Base-by-base conservation (phyloP, 1,284 basidiomycete genomes). In the Leccinum angustisporum region DNA sequence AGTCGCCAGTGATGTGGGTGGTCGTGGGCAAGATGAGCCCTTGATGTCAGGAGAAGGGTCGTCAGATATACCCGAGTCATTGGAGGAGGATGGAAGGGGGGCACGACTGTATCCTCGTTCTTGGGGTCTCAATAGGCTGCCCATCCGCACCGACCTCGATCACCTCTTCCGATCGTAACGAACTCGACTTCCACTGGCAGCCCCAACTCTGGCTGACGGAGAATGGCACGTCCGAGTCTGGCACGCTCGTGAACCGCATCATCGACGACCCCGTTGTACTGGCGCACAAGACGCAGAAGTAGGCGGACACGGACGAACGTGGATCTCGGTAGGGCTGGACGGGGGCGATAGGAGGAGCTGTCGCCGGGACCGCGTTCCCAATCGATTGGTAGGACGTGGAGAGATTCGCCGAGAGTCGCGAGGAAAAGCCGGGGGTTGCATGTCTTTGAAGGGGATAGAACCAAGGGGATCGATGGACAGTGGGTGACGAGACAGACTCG, bases 231-330 rank as follows among this genome's bases (percentile, higher is more conserved):
- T 97, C 21, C 21, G 21, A 21, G 21, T 21, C 95, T 2, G 95
- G 95, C 1, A 89, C 86, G 63, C 91, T 94, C 61, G 86, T 84
- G 72, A 97, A 97, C 54, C 88, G 83, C 53, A 93, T 95, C 68
- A 95, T 80, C 25, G 88, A 89, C 4, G 89, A 87, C 7, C 95
- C 94, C 6, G 91, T 87, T 11, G 90, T 87, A 59, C 86, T 91
- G 1, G 91, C 86, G 70, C 94, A 96, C 62, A 86, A 86, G 64
- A 97, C 89, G 52, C 85, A 85, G 70, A 98, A 97, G 75, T 93
- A 94, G 3, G 89, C 90, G 16, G 83, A 80, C 46, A 92, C 81
- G 6, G 81, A 77, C 36, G 82, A 70, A 18, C 91, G 84, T n/a
- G 89, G 85, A 72, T 92, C 90, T 61, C 90, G 83, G 70, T 87